These are phyloP conservation scores for Nannochloropsis salina DNA, from an alignment of 108 stramenopile genomes.

Conservation along the genomic window DNA sequence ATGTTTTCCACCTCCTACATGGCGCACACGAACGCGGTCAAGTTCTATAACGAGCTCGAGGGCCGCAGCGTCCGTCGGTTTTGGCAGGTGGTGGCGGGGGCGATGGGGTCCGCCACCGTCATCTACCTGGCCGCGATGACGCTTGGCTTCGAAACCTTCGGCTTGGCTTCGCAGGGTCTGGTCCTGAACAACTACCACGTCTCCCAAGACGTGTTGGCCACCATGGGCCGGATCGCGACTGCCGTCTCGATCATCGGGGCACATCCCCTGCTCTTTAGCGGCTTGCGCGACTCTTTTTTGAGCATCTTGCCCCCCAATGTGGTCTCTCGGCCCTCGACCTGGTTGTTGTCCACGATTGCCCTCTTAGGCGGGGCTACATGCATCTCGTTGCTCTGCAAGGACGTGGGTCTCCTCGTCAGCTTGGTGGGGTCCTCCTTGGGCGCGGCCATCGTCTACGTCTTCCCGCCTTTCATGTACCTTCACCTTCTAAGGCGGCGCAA, in stretches of 20 bases:
- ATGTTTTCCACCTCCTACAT: slow-evolving; percentile 34
- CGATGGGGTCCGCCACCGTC: background rate
- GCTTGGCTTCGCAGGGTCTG: background rate
- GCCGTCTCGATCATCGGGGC: slow-evolving; percentile 22
- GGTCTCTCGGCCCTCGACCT: background rate
- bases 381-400: background rate
- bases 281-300: slow-evolving; percentile 24
- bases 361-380: background rate
- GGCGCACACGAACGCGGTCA: slow-evolving; percentile 35
- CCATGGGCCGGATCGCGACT: slow-evolving; percentile 22
- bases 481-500: background rate
- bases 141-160: background rate
- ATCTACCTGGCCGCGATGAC: slow-evolving; percentile 14
- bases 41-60: slow-evolving; percentile 27
- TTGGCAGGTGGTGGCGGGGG: background rate
- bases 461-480: background rate
- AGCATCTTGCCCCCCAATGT: background rate
- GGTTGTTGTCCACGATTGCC: background rate
- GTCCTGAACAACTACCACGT: background rate
- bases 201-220: slow-evolving; percentile 16
- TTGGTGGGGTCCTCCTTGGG: slow-evolving; percentile 22
- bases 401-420: slow-evolving; percentile 23
- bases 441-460: background rate
- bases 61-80: background rate
- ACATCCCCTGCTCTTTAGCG: slow-evolving; percentile 25